Evolutionary conservation across 176 grass and related monocot species (phyloP).

Genomic region (Miscanthus lutarioriparius): DNA sequence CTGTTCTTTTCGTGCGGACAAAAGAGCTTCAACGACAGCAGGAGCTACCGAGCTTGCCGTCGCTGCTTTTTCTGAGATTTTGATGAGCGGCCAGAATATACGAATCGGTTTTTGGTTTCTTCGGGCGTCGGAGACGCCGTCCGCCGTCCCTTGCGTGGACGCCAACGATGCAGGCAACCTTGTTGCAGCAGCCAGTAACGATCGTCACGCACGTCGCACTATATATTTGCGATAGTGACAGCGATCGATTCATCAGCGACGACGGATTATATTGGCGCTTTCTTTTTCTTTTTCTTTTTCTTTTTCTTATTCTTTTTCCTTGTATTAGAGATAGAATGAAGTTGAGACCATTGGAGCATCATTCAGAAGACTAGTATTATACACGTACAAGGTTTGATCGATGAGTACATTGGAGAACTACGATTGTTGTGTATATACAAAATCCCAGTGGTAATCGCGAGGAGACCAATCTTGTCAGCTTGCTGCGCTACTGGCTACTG

Average conservation of each 20-base stretch:
- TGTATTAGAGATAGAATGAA: too few relatives aligned
- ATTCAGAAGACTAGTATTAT: too few relatives aligned
- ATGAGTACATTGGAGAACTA: not conserved
- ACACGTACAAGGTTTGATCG: too few relatives aligned
- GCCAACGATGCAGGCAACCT: not conserved
- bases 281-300: not conserved
- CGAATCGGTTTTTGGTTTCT: not conserved
- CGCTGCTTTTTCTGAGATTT: not conserved
- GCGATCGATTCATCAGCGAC: not conserved
- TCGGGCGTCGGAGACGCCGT: not conserved
- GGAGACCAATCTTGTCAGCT: conserved; percentile 1
- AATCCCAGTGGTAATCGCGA: not conserved
- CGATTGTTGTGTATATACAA: not conserved
- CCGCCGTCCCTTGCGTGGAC: conserved; percentile 17
- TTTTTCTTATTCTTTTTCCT: not conserved
- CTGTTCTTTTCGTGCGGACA: not conserved
- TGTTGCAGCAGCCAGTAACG: not conserved
- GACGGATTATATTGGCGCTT: not conserved
- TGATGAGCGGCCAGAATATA: not conserved
- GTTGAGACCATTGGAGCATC: too few relatives aligned
- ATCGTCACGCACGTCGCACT: not conserved
- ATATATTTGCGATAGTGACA: not conserved
- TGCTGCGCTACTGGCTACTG: too few relatives aligned
- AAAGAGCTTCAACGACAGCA: not conserved
- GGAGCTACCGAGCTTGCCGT: not conserved